Base-by-base conservation (phyloP, 1,284 basidiomycete genomes). In the Melampsora americana region DNA sequence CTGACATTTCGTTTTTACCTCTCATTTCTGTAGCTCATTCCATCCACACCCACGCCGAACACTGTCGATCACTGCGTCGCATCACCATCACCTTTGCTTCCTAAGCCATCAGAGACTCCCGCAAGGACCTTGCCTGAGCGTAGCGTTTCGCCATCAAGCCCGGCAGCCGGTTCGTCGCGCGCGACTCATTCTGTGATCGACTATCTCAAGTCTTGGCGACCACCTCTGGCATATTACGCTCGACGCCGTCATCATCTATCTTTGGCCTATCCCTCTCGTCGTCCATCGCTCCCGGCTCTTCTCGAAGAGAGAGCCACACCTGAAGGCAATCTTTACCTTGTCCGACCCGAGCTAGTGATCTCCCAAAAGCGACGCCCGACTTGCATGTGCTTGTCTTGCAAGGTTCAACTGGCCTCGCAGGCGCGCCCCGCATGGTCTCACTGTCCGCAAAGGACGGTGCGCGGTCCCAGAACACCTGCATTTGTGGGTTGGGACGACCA, bases 191-290 rank as follows among this genome's bases (percentile, higher is more conserved):
- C 61, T 18, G 26, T 71, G n/a, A 60, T 71, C 26, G 62, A 44
- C 20, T 71, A 71, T 39, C 46, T 71, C 16, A 71, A 71, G 64
- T 35, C 59, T 44, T 71, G 69, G 69, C 69, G 60, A 20, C 69
- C 69, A 30, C 69, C 69, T 32, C 23, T 71, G 16, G 69, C 61
- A 71, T 71, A 71, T 39, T 71, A 71, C 14, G 69, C 69, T 26
- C 69, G 69, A 6, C 69, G 69, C 28, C 60, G 69, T 11, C 44
- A 61, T 35, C 56, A 71, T 28, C 56, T 35, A 53, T 69, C 67
- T 32, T 39, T 69, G 9, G 56, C 50, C 11, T 59, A 69, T 71
- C 69, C 69, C 1, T 71, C 69, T 18, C 69, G 69, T 28, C n/a
- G 56, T 16, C 69, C 60, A 44, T 48, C 69, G 28, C 46, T 71